Conservation (phyloP, 2,329 filamentous ascomycete genomes). For the Ilyonectria mors-panacis region DNA sequence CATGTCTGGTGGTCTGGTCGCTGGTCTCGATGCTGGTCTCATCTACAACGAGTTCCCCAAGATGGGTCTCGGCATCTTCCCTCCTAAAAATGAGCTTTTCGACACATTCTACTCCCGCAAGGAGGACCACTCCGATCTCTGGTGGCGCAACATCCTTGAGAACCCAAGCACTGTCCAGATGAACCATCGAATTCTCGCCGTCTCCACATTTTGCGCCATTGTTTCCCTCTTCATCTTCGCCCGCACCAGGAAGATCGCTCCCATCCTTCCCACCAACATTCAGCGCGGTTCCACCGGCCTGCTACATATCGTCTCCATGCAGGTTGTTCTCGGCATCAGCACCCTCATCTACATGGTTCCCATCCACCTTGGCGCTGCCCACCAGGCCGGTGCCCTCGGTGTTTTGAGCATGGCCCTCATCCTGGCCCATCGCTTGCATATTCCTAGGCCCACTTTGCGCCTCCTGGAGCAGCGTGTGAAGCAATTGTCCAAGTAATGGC, state of each 20-base stretch:
- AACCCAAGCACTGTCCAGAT: constrained; percentile 97
- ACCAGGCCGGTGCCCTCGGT: constrained; percentile 92
- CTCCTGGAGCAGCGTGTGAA: constrained; percentile 69
- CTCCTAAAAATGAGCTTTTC: constrained; percentile 87
- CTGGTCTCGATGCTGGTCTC: constrained; percentile 93
- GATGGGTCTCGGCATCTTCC: constrained; percentile 89
- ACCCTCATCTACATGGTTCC: constrained; percentile 97
- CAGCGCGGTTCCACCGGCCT: constrained; percentile 82
- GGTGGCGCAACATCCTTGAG: constrained; percentile 98
- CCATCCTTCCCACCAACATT: constrained; percentile 74
- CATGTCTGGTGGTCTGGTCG: constrained; percentile 94
- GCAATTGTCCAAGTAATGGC: constrained; percentile 44
- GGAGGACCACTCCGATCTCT: constrained; percentile 84
- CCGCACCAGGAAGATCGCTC: constrained; percentile 72
- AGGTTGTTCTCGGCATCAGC: constrained; percentile 88
- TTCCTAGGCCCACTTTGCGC: constrained; percentile 76
- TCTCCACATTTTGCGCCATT: constrained; percentile 87
- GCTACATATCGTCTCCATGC: constrained; percentile 84
- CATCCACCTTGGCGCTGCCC: constrained; percentile 86
- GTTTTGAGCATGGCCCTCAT: constrained; percentile 87
- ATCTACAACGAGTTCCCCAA: constrained; percentile 99
- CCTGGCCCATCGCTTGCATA: constrained; percentile 82
- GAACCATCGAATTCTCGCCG: constrained; percentile 93
- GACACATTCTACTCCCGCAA: constrained; percentile 87
- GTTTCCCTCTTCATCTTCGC: constrained; percentile 86